These are phyloP conservation scores for Bigelowiella natans DNA, from an alignment of 78 protist genomes.

Conservation along the genomic window DNA sequence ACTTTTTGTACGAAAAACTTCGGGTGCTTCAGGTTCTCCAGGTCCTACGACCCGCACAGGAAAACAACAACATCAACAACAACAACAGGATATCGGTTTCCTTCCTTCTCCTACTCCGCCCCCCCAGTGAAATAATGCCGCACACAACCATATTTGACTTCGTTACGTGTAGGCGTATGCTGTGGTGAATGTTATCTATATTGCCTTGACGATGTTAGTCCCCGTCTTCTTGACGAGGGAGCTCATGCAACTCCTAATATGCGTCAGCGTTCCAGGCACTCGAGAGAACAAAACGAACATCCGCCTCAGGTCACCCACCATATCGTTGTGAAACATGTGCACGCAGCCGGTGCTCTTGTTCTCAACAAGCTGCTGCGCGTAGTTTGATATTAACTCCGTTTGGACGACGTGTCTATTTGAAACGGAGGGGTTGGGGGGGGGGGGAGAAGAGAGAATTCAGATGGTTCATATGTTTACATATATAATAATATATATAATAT, in stretches of 20 bases:
- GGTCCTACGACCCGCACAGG: too few relatives aligned
- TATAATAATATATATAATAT: too few relatives aligned
- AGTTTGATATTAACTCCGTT: not conserved
- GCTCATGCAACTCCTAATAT: not conserved
- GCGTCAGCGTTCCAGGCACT: not conserved
- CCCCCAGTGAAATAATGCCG: too few relatives aligned
- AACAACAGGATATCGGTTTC: too few relatives aligned
- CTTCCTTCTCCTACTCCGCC: too few relatives aligned
- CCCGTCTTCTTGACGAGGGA: not conserved
- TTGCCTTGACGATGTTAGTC: not conserved
- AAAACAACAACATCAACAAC: too few relatives aligned
- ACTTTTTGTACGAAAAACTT: not conserved
- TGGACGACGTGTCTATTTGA: not conserved
- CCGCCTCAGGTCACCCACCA: not conserved
- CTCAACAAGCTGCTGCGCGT: not conserved
- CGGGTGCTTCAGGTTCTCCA: not conserved
- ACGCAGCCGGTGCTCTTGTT: not conserved
- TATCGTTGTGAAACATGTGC: not conserved
- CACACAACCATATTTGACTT: too few relatives aligned
- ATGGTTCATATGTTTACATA: too few relatives aligned
- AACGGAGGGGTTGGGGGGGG: too few relatives aligned
- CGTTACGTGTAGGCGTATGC: too few relatives aligned
- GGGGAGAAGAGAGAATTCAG: too few relatives aligned
- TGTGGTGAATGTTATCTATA: too few relatives aligned
- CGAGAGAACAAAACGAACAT: not conserved